These are phyloP conservation scores for Aspergillus sojae DNA, from an alignment of 2,329 filamentous ascomycete species.

Conservation along the genomic window DNA sequence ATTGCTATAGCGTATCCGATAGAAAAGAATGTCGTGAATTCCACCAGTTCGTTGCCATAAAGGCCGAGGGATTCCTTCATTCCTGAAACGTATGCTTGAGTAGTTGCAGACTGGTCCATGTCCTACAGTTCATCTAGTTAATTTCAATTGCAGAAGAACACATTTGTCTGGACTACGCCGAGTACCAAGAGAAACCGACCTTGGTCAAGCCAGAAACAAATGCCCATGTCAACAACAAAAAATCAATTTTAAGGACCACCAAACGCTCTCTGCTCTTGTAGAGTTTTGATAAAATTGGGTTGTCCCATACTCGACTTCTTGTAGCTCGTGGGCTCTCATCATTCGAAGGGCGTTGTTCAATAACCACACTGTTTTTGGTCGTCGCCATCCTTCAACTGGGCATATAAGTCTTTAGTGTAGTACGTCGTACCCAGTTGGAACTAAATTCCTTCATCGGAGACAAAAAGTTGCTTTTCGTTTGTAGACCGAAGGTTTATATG, in stretches of 20 bases:
- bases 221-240: conserved; percentile 9
- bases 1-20: conserved; percentile 43
- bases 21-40: conserved; percentile 48
- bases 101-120: conserved; percentile 16
- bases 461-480: neutral
- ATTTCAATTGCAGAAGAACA: neutral
- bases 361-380: neutral
- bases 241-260: conserved; percentile 12
- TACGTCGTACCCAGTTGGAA: neutral
- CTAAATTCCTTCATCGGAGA: neutral
- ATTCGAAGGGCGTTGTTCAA: neutral
- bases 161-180: neutral
- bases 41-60: conserved; percentile 45
- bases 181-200: neutral
- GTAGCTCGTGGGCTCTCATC: neutral
- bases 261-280: neutral
- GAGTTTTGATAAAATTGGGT: neutral
- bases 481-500: neutral
- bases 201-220: conserved; percentile 15
- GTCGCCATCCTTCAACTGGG: neutral
- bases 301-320: neutral
- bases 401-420: neutral
- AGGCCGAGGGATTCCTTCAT: conserved; percentile 44
- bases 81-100: conserved; percentile 40
- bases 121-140: neutral